phyloP scores from a whole-genome alignment of 1,139 yeast species.

The Nakaseomyces nivariensis region DNA sequence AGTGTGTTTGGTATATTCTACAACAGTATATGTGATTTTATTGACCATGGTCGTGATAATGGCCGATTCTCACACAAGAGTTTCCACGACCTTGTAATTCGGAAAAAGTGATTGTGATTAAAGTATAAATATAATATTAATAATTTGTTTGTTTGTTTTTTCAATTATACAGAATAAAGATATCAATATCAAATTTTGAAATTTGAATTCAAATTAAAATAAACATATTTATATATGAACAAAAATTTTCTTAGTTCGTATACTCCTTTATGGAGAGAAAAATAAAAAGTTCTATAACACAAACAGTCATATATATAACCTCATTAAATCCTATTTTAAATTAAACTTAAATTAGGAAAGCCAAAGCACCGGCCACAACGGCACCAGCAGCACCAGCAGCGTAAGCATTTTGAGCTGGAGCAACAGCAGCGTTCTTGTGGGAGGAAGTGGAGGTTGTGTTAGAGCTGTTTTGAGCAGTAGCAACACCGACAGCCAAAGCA shows the following conservation, averaged over 20 bases:
- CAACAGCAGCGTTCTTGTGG: constrained; percentile 8
- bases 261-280: too few relatives aligned
- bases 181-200: too few relatives aligned
- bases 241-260: too few relatives aligned
- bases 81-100: constrained; percentile 12
- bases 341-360: constrained; percentile 15
- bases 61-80: constrained; percentile 14
- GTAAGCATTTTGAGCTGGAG: constrained; percentile 7
- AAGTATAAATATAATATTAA: not conserved
- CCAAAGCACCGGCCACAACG: constrained; percentile 25
- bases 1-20: constrained; percentile 27
- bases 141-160: not conserved
- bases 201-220: not conserved
- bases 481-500: constrained; percentile 15
- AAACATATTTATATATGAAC: too few relatives aligned
- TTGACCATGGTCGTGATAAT: constrained; percentile 5
- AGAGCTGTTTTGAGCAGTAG: constrained; percentile 5
- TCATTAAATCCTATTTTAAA: too few relatives aligned
- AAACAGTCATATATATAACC: too few relatives aligned
- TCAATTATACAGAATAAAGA: not conserved
- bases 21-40: constrained; percentile 19
- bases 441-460: constrained; percentile 7
- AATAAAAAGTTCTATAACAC: too few relatives aligned
- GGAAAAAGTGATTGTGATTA: not conserved
- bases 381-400: constrained; percentile 19